Evolutionary conservation across 2,329 filamentous ascomycete genomes (phyloP), one percentile per base, ranked within the genome.

Genomic region (Colletotrichum sp.): DNA sequence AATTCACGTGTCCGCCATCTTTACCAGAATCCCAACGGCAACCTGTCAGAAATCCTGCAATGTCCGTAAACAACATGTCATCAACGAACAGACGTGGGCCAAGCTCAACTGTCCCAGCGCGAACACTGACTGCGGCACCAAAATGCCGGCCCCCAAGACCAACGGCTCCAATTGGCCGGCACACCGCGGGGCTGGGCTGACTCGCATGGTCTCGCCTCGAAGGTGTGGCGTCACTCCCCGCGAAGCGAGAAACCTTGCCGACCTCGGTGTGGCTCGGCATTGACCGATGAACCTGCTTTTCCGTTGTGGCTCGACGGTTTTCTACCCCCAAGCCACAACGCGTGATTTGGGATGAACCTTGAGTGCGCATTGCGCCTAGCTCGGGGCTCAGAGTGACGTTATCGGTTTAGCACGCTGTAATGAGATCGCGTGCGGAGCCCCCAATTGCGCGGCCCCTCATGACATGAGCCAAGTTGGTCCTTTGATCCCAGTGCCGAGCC

Each of bases 391-490:
- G 26, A 52, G 55, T 76, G 73, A 76, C 73, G 73, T 73, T 67
- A 63, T 52, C 44, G 44, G 44, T 52, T 52, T 52, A 52, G n/a
- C 1, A 52, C 44, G 44, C 44, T 13, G n/a, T 13, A 52, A 70
- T 63, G n/a, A 68, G 69, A 34, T 39, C 10, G 24, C 44, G 24
- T 55, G 73, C 59, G 73, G 73, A 55, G 73, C 13, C 62, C 44
- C 44, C 30, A 52, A 64, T 73, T 76, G 73, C 69, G 73, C 57
- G 69, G 69, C 73, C 70, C 72, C 62, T 67, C 63, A 63, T 72
- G 68, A 72, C 72, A 75, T 67, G 57, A 72, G 64, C 73, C 73
- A 73, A 73, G 69, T 44, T 64, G 34, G 18, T 10, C 28, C 36
- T 55, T 59, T 60, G 30, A 36, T 75, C 28, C 36, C 49, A 44